A percentile compares a stretch with the other conserved stretches of the same genome.
Evolutionary conservation across 352 stramenopile species (phyloP).

Genomic region (Hyaloperonospora arabidopsidis): DNA sequence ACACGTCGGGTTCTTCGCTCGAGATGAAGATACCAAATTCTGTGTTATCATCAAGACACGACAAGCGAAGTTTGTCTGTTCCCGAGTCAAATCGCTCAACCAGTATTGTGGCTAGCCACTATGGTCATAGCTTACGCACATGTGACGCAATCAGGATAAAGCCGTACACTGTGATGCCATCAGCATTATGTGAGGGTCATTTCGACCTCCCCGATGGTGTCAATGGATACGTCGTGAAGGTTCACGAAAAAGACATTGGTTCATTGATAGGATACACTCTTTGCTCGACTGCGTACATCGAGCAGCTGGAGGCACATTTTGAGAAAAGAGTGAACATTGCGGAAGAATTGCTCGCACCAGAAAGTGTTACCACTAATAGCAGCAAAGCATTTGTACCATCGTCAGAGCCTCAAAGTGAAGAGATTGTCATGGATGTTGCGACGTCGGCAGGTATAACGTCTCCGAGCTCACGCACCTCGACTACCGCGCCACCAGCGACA

Average conservation of each 20-base stretch:
- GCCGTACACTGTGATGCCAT: conserved; percentile 43
- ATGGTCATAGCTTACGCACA: conserved; percentile 21
- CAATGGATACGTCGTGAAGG: conserved; percentile 71
- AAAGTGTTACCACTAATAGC: conserved; percentile 10
- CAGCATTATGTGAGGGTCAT: conserved; percentile 48
- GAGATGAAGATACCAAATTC: conserved; percentile 32
- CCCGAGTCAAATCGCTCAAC: conserved; percentile 34
- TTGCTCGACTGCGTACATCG: conserved; percentile 60
- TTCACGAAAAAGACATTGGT: conserved; percentile 75
- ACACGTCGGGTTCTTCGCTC: conserved; percentile 38
- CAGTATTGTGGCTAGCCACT: conserved; percentile 18
- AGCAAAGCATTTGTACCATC: conserved; percentile 21
- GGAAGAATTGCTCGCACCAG: conserved; percentile 33
- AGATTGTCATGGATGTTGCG: conserved; percentile 8
- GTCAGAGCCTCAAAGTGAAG: conserved; percentile 15
- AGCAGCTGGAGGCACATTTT: conserved; percentile 64
- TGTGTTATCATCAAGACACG: conserved; percentile 16
- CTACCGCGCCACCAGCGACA: conserved; percentile 10
- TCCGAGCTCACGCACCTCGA: conserved; percentile 7
- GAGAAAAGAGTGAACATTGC: conserved; percentile 40
- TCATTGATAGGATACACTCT: conserved; percentile 79
- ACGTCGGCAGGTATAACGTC: conserved; percentile 1
- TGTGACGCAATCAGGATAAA: conserved; percentile 45
- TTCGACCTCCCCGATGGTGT: conserved; percentile 64
- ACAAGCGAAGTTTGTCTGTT: conserved; percentile 28